Conservation (phyloP, 2,329 filamentous ascomycete genomes). For the Pseudopyricularia cyperi region DNA sequence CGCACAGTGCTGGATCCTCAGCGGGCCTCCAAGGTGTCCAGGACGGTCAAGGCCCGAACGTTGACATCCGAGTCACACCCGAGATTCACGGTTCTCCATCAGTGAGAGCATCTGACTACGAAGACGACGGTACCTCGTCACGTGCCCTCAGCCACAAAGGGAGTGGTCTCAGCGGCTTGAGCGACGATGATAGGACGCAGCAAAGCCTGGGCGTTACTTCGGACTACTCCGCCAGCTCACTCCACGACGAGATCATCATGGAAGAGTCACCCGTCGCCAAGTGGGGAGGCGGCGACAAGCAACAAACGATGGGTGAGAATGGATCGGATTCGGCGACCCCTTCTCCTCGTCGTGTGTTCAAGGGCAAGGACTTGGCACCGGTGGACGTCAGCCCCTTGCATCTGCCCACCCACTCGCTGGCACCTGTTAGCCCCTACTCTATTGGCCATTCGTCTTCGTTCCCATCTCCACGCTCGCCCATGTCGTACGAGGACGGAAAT, state of each 20-base stretch:
- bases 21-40: background rate
- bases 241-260: slow-evolving; percentile 37
- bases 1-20: background rate
- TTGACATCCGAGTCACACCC: slow-evolving; percentile 11
- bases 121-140: slow-evolving; percentile 9
- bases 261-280: slow-evolving; percentile 30
- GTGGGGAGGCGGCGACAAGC: slow-evolving; percentile 7
- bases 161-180: slow-evolving; percentile 32
- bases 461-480: slow-evolving; percentile 55
- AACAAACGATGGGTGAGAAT: slow-evolving; percentile 15
- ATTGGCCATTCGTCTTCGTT: slow-evolving; percentile 52
- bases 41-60: slow-evolving; percentile 6
- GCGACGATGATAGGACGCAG: slow-evolving; percentile 23
- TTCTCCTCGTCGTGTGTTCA: slow-evolving; percentile 28
- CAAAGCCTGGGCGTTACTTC: slow-evolving; percentile 28
- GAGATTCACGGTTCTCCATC: background rate
- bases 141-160: slow-evolving; percentile 26
- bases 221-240: slow-evolving; percentile 33
- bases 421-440: slow-evolving; percentile 52
- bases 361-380: slow-evolving; percentile 32
- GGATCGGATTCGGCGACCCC: slow-evolving; percentile 27
- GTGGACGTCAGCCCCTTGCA: slow-evolving; percentile 36
- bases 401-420: slow-evolving; percentile 27
- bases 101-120: slow-evolving; percentile 3
- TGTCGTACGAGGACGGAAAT: slow-evolving; percentile 54